Conservation (phyloP, 768 basidiomycete genomes). For the Trametes cinnabarina region DNA sequence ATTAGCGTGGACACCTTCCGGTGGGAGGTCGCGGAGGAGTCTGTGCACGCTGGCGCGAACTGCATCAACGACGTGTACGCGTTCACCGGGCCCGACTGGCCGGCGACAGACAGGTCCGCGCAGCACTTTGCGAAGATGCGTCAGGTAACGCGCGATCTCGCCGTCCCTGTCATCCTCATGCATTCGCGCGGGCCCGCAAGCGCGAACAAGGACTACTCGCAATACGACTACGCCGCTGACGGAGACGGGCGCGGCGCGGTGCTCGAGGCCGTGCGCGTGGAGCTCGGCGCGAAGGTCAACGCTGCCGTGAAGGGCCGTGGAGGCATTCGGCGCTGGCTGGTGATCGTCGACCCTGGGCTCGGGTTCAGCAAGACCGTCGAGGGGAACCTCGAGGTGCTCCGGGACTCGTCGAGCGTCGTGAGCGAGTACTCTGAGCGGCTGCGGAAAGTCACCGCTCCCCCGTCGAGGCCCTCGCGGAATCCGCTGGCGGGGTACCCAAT, state of each 20-base stretch:
- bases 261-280: conserved; percentile 63
- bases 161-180: conserved; percentile 88
- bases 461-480: conserved; percentile 35
- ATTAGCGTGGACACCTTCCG: conserved; percentile 91
- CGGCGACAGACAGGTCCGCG: conserved; percentile 31
- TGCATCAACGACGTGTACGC: conserved; percentile 93
- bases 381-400: conserved; percentile 70
- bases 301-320: conserved; percentile 61
- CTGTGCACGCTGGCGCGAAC: conserved; percentile 80
- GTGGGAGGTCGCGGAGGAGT: conserved; percentile 70
- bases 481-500: conserved; percentile 57
- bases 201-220: conserved; percentile 61
- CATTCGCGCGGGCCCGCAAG: conserved; percentile 88
- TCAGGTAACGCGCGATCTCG: conserved; percentile 54
- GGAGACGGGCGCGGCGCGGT: conserved; percentile 41
- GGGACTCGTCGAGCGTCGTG: conserved; percentile 46
- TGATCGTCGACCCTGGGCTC: conserved; percentile 88
- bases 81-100: conserved; percentile 62
- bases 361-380: conserved; percentile 89
- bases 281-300: conserved; percentile 70
- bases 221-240: conserved; percentile 43
- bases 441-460: conserved; percentile 7
- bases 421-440: conserved; percentile 30
- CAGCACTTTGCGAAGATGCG: conserved; percentile 61
- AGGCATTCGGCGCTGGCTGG: conserved; percentile 82